These are phyloP conservation scores for Panaeolus cyanescens DNA, from an alignment of 768 basidiomycete species.

Conservation along the genomic window DNA sequence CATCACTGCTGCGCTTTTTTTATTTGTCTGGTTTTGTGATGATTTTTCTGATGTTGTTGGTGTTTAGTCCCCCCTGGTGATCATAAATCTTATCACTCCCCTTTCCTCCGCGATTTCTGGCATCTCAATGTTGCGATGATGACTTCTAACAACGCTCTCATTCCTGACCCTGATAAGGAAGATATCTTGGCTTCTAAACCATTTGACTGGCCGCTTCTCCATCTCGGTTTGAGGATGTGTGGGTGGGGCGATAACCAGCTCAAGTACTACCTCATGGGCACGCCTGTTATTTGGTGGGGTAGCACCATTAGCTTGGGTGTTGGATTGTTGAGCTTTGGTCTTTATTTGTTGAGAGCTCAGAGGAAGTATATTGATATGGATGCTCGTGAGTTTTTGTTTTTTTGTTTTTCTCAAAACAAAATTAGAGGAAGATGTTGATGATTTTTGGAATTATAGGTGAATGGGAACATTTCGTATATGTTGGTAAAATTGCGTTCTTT, in stretches of 20 bases:
- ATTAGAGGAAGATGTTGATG: conserved; percentile 2
- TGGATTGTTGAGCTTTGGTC: conserved; percentile 49
- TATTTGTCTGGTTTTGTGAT: neutral
- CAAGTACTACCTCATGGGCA: conserved; percentile 94
- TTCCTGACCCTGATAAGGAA: conserved; percentile 98
- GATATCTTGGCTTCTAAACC: conserved; percentile 95
- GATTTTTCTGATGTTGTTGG: neutral
- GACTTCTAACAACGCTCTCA: conserved; percentile 97
- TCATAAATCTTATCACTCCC: conserved; percentile 81
- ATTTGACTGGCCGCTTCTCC: conserved; percentile 91
- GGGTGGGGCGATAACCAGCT: conserved; percentile 87
- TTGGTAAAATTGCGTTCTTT: conserved; percentile 86
- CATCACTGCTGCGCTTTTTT: conserved; percentile 1
- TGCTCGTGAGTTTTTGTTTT: conserved; percentile 54
- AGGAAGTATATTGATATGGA: conserved; percentile 93
- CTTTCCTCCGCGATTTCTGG: conserved; percentile 97
- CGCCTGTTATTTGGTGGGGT: conserved; percentile 93
- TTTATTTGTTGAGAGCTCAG: conserved; percentile 83
- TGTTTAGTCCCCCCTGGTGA: conserved; percentile 80
- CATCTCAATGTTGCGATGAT: conserved; percentile 99
- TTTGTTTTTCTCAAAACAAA: neutral
- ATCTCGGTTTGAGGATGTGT: conserved; percentile 93
- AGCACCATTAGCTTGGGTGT: conserved; percentile 65
- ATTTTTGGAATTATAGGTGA: conserved; percentile 50
- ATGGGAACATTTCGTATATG: conserved; percentile 95